Evolutionary conservation across 139 green algal genomes (phyloP).

Genomic region (Picochlorum sp.): DNA sequence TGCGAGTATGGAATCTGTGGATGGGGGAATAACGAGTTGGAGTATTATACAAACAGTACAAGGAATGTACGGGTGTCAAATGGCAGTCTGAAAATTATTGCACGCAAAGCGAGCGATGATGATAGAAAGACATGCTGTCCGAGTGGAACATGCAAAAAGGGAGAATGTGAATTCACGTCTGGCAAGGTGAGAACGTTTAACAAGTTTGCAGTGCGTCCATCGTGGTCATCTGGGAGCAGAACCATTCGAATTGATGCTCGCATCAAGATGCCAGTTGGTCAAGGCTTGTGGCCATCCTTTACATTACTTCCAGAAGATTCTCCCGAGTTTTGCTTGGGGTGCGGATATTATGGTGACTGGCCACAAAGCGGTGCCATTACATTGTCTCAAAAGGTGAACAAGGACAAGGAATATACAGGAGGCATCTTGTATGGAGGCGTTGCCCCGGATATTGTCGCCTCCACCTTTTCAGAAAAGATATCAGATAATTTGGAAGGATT

Average conservation of each 20-base stretch:
- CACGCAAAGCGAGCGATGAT: neutral
- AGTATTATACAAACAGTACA: conserved; percentile 14
- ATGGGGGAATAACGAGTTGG: conserved; percentile 8
- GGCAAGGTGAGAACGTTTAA: conserved; percentile 7
- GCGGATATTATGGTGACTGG: conserved; percentile 20
- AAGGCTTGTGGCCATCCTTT: conserved; percentile 23
- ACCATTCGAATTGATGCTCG: conserved; percentile 8
- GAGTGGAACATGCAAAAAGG: neutral
- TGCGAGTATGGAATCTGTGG: conserved; percentile 8
- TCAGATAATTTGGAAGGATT: conserved; percentile 4
- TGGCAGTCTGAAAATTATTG: conserved; percentile 9
- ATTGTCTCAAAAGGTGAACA: conserved; percentile 17
- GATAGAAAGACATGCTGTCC: conserved; percentile 4
- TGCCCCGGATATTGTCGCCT: neutral
- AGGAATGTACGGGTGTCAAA: conserved; percentile 2
- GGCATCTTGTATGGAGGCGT: conserved; percentile 13
- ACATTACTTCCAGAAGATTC: conserved; percentile 14
- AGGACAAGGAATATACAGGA: neutral
- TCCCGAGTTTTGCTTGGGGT: conserved; percentile 7
- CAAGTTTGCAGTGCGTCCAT: conserved; percentile 11
- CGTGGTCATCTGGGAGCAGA: neutral
- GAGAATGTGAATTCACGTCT: conserved; percentile 11
- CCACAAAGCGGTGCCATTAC: conserved; percentile 20
- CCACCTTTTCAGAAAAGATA: neutral
- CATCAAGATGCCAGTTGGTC: conserved; percentile 12